Base-by-base conservation (phyloP, 2,329 filamentous ascomycete genomes). In the Pezicula carpinea region DNA sequence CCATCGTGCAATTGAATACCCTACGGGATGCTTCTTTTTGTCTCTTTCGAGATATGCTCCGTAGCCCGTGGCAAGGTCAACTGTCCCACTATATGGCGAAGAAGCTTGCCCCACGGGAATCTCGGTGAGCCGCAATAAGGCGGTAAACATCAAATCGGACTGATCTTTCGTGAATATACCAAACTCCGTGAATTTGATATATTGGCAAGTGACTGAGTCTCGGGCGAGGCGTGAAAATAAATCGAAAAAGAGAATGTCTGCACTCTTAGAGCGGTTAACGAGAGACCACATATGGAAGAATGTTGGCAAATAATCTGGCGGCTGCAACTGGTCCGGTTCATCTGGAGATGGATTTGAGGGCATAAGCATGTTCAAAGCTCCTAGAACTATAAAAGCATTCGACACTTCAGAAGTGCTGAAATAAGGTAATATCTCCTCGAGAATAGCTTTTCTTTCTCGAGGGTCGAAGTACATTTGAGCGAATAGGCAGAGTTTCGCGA, bases 231-330 rank as follows among this genome's bases (percentile, higher is more conserved):
- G 79, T 11, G 93, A 97, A 53, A 96, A 80, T 26, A 96, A 79
- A 66, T 99, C 93, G 53, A 97, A 79, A 60, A 95, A 91, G 53
- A 86, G 85, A 48, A 87, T 80, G 66, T 99, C 93, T 51, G 93
- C 86, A 3, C 83, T 77, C 66, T 89, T 93, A 1, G 92, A 97
- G 43, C 95, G 79, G 57, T 89, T 93, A 55, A 97, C 83, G 35
- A 97, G 75, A 1, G 91, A 93, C 93, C 93, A 99, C 1, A 97
- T 70, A 66, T 99, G 93, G 73, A 99, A 99, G 58, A 96, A 85
- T 0, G 92, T 96, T 3, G 93, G 93, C 31, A 97, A 72, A 60
- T 95, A 92, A 61, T 92, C 83, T 55, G 91, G 85, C 1, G 93
- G 92, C 57, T 90, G 83, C n/a, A 95, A 80, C 57, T 90, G 81